Conservation (phyloP, 257 asterid species). For the Osmanthus fragrans region DNA sequence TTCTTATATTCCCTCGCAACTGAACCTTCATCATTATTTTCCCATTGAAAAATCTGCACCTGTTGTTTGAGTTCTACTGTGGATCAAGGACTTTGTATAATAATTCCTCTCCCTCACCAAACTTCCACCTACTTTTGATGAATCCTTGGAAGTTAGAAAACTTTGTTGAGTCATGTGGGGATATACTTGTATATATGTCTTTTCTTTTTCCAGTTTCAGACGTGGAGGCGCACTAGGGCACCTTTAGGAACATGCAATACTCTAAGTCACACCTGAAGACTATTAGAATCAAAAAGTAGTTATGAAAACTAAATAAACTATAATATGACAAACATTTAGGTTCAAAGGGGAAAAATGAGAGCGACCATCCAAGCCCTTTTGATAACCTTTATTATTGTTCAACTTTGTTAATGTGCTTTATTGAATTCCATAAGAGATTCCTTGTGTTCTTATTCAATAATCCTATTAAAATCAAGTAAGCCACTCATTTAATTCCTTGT, state of each 20-base stretch:
- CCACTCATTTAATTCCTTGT: background rate
- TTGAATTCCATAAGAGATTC: background rate
- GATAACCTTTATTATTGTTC: background rate
- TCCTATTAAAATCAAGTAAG: background rate
- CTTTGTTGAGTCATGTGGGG: background rate
- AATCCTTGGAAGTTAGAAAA: background rate
- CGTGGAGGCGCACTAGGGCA: background rate
- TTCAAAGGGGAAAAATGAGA: background rate
- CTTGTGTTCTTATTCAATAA: background rate
- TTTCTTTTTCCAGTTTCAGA: background rate
- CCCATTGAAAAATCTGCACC: background rate
- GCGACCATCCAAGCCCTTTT: background rate
- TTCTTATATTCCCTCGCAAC: background rate
- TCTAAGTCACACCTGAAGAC: background rate
- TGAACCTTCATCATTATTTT: background rate
- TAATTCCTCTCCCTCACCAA: background rate
- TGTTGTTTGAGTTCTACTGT: background rate
- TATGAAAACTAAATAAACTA: too few species aligned
- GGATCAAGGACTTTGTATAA: background rate
- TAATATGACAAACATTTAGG: background rate
- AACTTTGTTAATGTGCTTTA: background rate
- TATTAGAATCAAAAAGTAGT: background rate
- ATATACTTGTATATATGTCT: background rate
- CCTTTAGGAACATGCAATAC: background rate
- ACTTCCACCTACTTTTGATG: background rate